Evolutionary conservation across 495 filamentous ascomycete genomes (phyloP).

Genomic region (Penicillium flavigenum): DNA sequence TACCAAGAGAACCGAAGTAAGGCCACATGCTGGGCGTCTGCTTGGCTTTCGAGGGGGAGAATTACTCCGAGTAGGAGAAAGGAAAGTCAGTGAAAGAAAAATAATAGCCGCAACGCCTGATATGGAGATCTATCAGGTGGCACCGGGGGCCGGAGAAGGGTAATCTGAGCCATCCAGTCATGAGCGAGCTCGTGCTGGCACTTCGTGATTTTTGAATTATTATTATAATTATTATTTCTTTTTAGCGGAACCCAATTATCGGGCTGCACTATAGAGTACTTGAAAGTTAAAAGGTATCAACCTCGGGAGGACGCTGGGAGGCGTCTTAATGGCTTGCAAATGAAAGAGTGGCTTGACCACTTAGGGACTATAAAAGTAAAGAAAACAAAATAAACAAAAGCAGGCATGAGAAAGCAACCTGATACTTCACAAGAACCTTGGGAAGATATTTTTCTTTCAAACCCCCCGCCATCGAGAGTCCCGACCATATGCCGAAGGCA

Average conservation of each 20-base stretch:
- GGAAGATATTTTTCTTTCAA: background rate
- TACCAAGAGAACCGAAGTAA: constrained; percentile 1
- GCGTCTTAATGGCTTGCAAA: background rate
- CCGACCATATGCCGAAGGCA: background rate
- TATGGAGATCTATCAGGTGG: constrained; percentile 11
- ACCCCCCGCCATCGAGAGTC: background rate
- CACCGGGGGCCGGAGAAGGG: background rate
- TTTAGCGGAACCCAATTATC: background rate
- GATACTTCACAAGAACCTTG: background rate
- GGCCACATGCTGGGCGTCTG: constrained; percentile 3
- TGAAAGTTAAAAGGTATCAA: background rate
- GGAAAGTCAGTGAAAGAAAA: background rate
- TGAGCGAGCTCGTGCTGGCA: constrained; percentile 1
- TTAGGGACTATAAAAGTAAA: background rate
- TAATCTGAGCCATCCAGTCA: background rate
- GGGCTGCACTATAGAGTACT: background rate
- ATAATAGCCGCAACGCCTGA: constrained; percentile 5
- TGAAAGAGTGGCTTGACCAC: background rate
- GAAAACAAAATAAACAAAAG: background rate
- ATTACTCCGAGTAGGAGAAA: background rate
- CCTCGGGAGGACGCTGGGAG: background rate
- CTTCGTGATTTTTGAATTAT: background rate
- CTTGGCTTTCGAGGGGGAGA: constrained; percentile 1
- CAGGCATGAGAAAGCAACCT: background rate
- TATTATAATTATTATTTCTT: background rate